These are phyloP conservation scores for Metschnikowia borealis DNA, from an alignment of 805 yeast species.

Conservation along the genomic window DNA sequence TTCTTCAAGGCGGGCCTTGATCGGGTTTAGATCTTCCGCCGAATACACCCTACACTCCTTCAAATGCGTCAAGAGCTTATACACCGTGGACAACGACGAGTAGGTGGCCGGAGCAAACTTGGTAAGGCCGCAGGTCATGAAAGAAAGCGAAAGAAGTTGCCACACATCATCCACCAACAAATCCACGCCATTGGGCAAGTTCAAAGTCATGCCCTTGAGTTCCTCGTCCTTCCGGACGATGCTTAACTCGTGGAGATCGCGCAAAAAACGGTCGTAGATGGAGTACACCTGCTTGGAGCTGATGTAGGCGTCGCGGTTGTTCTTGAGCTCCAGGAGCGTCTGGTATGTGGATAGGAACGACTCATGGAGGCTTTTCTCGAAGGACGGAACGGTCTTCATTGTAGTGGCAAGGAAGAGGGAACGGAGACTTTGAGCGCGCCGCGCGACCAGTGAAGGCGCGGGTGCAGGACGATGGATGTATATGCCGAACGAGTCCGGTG, in stretches of 20 bases:
- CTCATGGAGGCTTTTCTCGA: constrained; percentile 33
- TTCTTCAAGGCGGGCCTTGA: constrained; percentile 66
- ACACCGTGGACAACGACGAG: constrained; percentile 83
- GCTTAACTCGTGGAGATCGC: constrained; percentile 50
- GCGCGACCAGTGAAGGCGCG: neutral
- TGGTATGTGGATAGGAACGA: constrained; percentile 26
- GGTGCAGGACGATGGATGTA: neutral
- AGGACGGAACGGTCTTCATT: constrained; percentile 28
- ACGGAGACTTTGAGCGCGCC: neutral
- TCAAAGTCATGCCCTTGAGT: constrained; percentile 32
- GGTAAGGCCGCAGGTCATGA: constrained; percentile 87
- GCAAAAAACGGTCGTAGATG: constrained; percentile 56
- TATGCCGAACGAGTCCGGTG: neutral
- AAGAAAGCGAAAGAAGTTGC: constrained; percentile 80
- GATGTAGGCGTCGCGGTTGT: constrained; percentile 60
- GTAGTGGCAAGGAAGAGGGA: constrained; percentile 1
- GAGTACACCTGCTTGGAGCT: constrained; percentile 64
- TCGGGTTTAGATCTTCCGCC: constrained; percentile 75
- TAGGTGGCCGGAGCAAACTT: constrained; percentile 92
- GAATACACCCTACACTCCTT: constrained; percentile 81
- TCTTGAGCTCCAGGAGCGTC: constrained; percentile 41
- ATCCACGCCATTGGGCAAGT: constrained; percentile 57
- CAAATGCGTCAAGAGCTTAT: constrained; percentile 76
- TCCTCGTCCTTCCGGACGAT: constrained; percentile 48
- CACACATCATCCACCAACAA: constrained; percentile 80